phyloP scores from a whole-genome alignment of 2,329 filamentous ascomycete species.

The Aureobasidium subglaciale region DNA sequence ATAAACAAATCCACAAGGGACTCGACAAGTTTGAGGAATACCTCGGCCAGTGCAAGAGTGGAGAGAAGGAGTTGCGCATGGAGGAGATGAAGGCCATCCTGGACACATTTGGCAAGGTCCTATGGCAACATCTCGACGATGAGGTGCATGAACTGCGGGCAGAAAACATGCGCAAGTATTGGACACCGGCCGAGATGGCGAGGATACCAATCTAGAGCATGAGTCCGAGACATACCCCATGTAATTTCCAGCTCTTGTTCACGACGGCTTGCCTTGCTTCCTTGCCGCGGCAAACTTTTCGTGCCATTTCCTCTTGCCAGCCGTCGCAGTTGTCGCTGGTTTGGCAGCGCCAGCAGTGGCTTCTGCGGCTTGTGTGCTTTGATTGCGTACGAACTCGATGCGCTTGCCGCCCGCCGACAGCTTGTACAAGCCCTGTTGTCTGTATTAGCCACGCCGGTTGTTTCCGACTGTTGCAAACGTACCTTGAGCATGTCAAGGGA shows the following conservation, averaged over 20 bases:
- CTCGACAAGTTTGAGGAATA: conserved; percentile 30
- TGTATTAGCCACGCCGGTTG: not conserved
- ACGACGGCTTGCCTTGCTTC: conserved; percentile 13
- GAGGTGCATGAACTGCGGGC: conserved; percentile 73
- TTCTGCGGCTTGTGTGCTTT: not conserved
- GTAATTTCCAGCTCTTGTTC: not conserved
- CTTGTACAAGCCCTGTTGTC: conserved; percentile 8
- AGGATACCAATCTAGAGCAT: conserved; percentile 56
- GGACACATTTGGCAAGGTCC: conserved; percentile 68
- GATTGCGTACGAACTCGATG: not conserved
- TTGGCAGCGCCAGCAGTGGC: not conserved
- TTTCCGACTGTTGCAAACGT: not conserved
- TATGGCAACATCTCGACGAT: conserved; percentile 78
- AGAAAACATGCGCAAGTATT: conserved; percentile 82
- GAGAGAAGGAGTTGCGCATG: conserved; percentile 54
- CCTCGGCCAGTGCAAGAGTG: conserved; percentile 34
- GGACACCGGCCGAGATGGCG: conserved; percentile 68
- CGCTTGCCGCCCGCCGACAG: not conserved
- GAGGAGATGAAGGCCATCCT: conserved; percentile 60
- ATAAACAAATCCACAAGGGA: conserved; percentile 67
- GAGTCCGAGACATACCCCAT: not conserved
- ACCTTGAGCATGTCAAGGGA: conserved; percentile 22
- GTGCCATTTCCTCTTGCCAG: conserved; percentile 33
- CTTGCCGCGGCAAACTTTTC: conserved; percentile 29
- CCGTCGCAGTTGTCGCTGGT: conserved; percentile 10